These are phyloP conservation scores for Aphanocladium album DNA, from an alignment of 2,329 filamentous ascomycete genomes.

Conservation along the genomic window DNA sequence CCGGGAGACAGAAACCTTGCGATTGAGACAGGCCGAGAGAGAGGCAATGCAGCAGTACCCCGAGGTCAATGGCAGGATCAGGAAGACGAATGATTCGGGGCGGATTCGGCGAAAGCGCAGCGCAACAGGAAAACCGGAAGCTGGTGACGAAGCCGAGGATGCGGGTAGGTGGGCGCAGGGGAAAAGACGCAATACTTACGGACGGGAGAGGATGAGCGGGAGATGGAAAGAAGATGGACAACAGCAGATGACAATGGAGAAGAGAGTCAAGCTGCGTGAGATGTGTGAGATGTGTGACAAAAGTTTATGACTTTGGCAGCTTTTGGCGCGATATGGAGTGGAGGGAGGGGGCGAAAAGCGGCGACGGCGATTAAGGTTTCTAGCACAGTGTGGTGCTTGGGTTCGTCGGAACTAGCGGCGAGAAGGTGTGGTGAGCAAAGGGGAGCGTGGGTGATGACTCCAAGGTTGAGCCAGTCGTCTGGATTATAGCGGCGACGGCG, in stretches of 20 bases:
- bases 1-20: not conserved
- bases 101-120: conserved; percentile 1
- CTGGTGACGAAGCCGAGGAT: not conserved
- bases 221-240: not conserved
- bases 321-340: conserved; percentile 12
- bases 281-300: conserved; percentile 11
- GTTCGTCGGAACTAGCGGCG: conserved; percentile 5
- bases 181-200: not conserved
- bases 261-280: conserved; percentile 7
- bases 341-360: conserved; percentile 12
- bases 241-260: conserved; percentile 4
- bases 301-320: conserved; percentile 8
- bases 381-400: not conserved
- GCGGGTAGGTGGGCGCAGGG: not conserved
- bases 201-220: not conserved
- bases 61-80: not conserved
- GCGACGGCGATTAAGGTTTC: conserved; percentile 14
- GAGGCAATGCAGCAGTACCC: not conserved
- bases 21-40: not conserved
- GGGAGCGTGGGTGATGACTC: not conserved
- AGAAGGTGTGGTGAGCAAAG: not conserved
- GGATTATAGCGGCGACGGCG: not conserved
- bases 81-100: not conserved
- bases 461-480: not conserved
- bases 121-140: not conserved